phyloP scores from a whole-genome alignment of 495 filamentous ascomycete species.

The Penicillium maclennaniae region DNA sequence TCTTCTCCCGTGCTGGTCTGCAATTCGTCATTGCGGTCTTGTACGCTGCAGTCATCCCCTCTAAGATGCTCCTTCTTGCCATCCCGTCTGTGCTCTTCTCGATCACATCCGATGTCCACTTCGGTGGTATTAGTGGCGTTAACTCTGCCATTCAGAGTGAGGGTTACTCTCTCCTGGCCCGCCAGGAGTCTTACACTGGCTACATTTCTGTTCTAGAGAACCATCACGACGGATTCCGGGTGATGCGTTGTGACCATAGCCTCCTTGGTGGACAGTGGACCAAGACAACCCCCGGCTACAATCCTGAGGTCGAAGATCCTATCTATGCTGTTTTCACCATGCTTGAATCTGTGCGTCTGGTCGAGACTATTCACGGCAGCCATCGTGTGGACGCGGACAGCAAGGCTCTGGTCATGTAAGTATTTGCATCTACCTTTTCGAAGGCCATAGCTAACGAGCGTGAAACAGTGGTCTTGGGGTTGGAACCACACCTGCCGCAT shows the following conservation, averaged over 20 bases:
- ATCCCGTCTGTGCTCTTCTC: slow-evolving; percentile 70
- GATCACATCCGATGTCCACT: slow-evolving; percentile 66
- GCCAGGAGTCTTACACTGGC: slow-evolving; percentile 79
- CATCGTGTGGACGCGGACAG: slow-evolving; percentile 58
- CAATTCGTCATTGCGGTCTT: slow-evolving; percentile 59
- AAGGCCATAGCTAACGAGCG: slow-evolving; percentile 2
- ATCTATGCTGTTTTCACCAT: slow-evolving; percentile 92
- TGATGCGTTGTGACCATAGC: slow-evolving; percentile 91
- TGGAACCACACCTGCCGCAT: slow-evolving; percentile 80
- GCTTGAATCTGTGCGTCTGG: slow-evolving; percentile 83
- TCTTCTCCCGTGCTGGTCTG: slow-evolving; percentile 68
- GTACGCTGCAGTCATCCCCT: slow-evolving; percentile 64
- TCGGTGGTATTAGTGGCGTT: slow-evolving; percentile 51
- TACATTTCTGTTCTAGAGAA: slow-evolving; percentile 89
- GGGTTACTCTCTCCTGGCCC: slow-evolving; percentile 61
- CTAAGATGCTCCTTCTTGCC: slow-evolving; percentile 58
- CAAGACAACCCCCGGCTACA: slow-evolving; percentile 27
- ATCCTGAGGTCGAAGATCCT: slow-evolving; percentile 64
- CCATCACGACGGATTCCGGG: slow-evolving; percentile 62
- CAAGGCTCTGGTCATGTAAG: slow-evolving; percentile 78
- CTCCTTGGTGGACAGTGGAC: slow-evolving; percentile 92
- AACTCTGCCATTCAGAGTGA: slow-evolving; percentile 57
- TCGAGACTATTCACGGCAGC: slow-evolving; percentile 51
- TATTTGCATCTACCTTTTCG: background rate
- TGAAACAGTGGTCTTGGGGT: slow-evolving; percentile 75